Conservation (phyloP, 2,329 filamentous ascomycete genomes). For the Hyphodiscus sp. region DNA sequence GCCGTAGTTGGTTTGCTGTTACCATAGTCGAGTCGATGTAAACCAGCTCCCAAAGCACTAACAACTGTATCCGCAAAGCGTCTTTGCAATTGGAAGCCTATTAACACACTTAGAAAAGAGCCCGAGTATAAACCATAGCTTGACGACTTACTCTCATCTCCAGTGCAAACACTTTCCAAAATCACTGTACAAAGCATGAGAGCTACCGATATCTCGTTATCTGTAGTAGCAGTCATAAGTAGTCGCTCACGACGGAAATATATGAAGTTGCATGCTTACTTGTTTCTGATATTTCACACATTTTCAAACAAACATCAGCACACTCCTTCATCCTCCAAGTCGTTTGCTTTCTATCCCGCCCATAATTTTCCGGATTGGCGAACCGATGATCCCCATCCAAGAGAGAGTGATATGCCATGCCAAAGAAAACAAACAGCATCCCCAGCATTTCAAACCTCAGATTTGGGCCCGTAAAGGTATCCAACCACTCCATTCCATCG, state of each 20-base stretch:
- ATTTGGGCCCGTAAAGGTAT: constrained; percentile 25
- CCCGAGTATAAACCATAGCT: not conserved
- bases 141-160: constrained; percentile 24
- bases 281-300: constrained; percentile 18
- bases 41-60: constrained; percentile 18
- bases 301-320: constrained; percentile 10
- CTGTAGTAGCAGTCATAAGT: not conserved
- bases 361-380: constrained; percentile 16
- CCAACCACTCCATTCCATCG: constrained; percentile 24
- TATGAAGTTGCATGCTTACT: constrained; percentile 4
- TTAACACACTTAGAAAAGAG: not conserved
- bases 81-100: constrained; percentile 15
- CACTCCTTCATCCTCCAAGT: constrained; percentile 28
- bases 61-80: constrained; percentile 24
- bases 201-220: constrained; percentile 1
- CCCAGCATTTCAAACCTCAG: constrained; percentile 27
- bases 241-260: not conserved
- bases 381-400: constrained; percentile 26
- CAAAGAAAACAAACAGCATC: constrained; percentile 25
- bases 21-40: constrained; percentile 24
- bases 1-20: constrained; percentile 19
- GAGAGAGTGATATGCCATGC: constrained; percentile 19
- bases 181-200: constrained; percentile 13
- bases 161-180: constrained; percentile 19
- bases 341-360: constrained; percentile 22